A percentile compares a stretch with the other conserved stretches of the same genome.
phyloP scores from a whole-genome alignment of 169 alveolate species.

The Condylostoma magnum region DNA sequence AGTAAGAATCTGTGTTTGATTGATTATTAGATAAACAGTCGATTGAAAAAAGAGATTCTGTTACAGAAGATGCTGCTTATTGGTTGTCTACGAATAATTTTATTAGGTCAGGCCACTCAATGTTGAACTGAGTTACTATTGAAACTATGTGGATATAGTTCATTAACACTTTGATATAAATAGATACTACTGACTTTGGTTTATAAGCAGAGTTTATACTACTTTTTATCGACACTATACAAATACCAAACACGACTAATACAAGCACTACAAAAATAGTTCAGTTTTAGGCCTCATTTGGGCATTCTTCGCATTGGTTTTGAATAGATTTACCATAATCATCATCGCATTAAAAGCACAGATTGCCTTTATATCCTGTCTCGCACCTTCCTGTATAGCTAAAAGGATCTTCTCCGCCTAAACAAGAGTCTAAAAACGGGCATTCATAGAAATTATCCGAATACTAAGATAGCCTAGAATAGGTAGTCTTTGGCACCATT shows the following conservation, averaged over 20 bases:
- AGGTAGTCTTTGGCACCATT: conserved; percentile 16
- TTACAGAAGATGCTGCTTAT: not conserved
- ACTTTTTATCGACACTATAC: not conserved
- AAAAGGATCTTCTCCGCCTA: not conserved
- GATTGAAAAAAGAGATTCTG: not conserved
- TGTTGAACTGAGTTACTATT: conserved; percentile 20
- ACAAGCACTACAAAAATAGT: not conserved
- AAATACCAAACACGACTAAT: no score
- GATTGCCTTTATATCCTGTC: conserved; percentile 2
- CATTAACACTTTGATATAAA: conserved; percentile 31
- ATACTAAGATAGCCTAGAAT: not conserved
- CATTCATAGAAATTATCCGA: conserved; percentile 10
- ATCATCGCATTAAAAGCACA: not conserved
- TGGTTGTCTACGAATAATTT: not conserved
- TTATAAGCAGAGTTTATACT: conserved; percentile 5
- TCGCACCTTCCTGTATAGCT: not conserved
- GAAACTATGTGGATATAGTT: conserved; percentile 37
- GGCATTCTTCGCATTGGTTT: conserved; percentile 1
- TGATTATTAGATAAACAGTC: not conserved
- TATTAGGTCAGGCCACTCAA: conserved; percentile 38
- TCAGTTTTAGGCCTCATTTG: not conserved
- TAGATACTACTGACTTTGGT: not conserved
- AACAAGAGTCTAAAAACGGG: conserved; percentile 21
- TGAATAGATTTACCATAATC: not conserved
- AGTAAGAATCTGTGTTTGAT: not conserved